Evolutionary conservation across 2,329 filamentous ascomycete species (phyloP), one percentile per base, ranked within the genome.

Genomic region (Pseudogymnoascus sp.): DNA sequence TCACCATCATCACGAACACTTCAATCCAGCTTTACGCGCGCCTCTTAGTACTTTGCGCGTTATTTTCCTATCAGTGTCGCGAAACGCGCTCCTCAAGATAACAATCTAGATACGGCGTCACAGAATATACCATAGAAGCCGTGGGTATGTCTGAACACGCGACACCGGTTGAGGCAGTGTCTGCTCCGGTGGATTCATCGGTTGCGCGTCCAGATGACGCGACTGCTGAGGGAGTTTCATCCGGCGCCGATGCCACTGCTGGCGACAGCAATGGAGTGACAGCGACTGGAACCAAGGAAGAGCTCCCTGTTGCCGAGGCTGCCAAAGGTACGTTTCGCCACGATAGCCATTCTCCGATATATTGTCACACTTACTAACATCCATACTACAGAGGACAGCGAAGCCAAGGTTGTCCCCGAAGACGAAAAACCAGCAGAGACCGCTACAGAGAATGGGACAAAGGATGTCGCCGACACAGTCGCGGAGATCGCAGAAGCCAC

Each of bases 361-460:
- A 37, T n/a, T 11, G n/a, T 63, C 16, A 7, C 31, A n/a, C 51
- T 19, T 23, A 13, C 21, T 61, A 41, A 34, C 21, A 41, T 36
- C 28, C 14, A 41, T 23, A 37, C 65, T 37, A 64, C 67, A 62
- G 62, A 70, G 61, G 66, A 66, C 64, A 61, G 23, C 31, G 63
- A 62, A 41, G 31, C 16, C 28, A 51, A 57, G 41, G 41, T 25
- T 61, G 13, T 65, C 60, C 13, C 65, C 62, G 62, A 66, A 68
- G 63, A 69, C 63, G 61, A 69, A 31, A 67, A 69, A 6, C 65
- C 69, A n/a, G 70, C 70, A 51, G 73, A 75, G 41, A 65, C 69
- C 61, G 71, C 75, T 45, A 72, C 77, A 70, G 73, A 76, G 66
- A 70, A 71, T 25, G 69, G 70, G 28, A 68, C 72, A 67, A 72